Evolutionary conservation across 306 rosid genomes (phyloP).

Genomic region (Geum urbanum): DNA sequence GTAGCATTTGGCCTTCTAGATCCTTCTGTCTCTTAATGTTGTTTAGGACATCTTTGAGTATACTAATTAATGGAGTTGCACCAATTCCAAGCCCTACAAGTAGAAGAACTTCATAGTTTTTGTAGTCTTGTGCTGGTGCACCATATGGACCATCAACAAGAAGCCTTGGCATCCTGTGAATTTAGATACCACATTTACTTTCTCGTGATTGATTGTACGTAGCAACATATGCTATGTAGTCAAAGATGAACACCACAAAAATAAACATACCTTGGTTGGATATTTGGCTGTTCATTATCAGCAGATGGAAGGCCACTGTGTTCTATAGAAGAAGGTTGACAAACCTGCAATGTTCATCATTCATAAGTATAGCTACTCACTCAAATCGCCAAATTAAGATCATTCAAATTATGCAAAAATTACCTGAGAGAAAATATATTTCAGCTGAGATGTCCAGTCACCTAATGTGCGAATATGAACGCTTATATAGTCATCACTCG

Average conservation of each 20-base stretch:
- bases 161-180: slow-evolving; percentile 65
- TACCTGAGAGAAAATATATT: slow-evolving; percentile 71
- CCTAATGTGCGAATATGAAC: slow-evolving; percentile 81
- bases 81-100: slow-evolving; percentile 87
- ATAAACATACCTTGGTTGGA: slow-evolving; percentile 45
- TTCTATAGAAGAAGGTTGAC: slow-evolving; percentile 61
- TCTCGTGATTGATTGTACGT: too few relatives aligned
- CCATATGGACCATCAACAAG: slow-evolving; percentile 83
- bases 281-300: slow-evolving; percentile 48
- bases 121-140: slow-evolving; percentile 94
- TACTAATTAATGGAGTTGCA: slow-evolving; percentile 80
- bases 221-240: too few relatives aligned
- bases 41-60: slow-evolving; percentile 73
- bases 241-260: too few relatives aligned
- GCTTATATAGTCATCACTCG: slow-evolving; percentile 75
- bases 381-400: not conserved
- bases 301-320: slow-evolving; percentile 82
- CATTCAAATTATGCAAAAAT: not conserved
- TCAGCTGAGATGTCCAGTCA: slow-evolving; percentile 84
- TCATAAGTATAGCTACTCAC: not conserved
- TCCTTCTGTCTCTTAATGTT: slow-evolving; percentile 64
- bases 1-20: slow-evolving; percentile 23
- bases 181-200: too few relatives aligned
- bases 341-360: slow-evolving; percentile 39
- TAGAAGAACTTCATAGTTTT: slow-evolving; percentile 72